Base-by-base conservation (phyloP, 306 rosid genomes). In the Cucurbita ficifolia region DNA sequence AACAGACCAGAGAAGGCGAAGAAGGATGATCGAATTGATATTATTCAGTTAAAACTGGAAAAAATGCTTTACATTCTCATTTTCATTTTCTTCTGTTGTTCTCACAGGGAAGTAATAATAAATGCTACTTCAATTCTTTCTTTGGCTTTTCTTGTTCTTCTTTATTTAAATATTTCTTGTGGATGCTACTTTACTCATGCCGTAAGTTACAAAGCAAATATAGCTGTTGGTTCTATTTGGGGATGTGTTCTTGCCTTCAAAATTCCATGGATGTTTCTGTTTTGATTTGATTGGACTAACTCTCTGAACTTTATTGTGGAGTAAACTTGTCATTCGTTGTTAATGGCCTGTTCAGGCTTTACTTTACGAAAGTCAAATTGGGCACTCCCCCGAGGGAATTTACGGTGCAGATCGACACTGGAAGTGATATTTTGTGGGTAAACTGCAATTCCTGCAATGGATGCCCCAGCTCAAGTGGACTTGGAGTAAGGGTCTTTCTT, bases 401-500 rank as follows among this genome's bases (percentile, higher is more conserved):
- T 79, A 89, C 83, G 45, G 99, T 94, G 54, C 95, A 91, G 86
- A 89, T 94, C 72, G 99, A 91, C 77, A 89, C 97, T 2, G 97
- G 99, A 72, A 94, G 99, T 64, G 99, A 94, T 65, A 85, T 89
- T 76, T 85, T 94, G 87, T 94, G 99, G 99, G 85, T 94, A 65
- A 89, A 86, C 76, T 89, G 99, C 86, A 86, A 80, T 78, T 77
- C 97, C 61, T 94, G 99, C 86, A 85, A 79, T 43, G 84, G 92
- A 79, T 91, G 97, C 74, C 99, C 97, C 75, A 87, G 84, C 67
- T 75, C 95, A 59, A 94, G 99, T 81, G 88, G 81, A 63, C 89
- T 94, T 3, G 97, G 99, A 76, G 99, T 94, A 75, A 82, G 81
- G 53, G 53, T 79, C 78, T 48, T 50, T 29, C 24, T 61, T 59